These are phyloP conservation scores for Lablab purpureus DNA, from an alignment of 306 rosid genomes.

Conservation along the genomic window DNA sequence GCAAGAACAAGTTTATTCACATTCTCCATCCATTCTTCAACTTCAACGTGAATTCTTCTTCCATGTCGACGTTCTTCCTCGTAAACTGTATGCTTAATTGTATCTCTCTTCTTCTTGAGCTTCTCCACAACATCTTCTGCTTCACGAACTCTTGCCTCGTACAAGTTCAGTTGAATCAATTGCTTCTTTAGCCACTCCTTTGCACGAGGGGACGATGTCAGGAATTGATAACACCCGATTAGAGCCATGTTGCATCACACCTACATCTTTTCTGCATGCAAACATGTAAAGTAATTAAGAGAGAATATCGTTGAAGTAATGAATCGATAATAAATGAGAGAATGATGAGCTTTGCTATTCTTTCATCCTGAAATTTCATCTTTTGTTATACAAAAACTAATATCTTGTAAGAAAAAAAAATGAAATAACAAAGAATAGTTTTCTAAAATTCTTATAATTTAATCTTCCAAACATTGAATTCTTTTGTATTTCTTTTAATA, in stretches of 20 bases:
- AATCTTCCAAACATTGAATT: too few relatives aligned
- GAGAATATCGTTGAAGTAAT: not conserved
- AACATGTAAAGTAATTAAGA: not conserved
- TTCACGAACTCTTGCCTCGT: not conserved
- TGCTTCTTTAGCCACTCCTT: not conserved
- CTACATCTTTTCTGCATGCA: not conserved
- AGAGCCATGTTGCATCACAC: constrained; percentile 7
- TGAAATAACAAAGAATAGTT: too few relatives aligned
- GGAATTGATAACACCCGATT: not conserved
- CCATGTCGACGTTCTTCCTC: constrained; percentile 18
- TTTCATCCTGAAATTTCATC: too few relatives aligned
- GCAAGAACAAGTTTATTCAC: not conserved
- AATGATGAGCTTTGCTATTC: too few relatives aligned
- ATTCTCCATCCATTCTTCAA: not conserved
- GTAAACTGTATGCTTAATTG: not conserved
- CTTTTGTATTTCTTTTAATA: too few relatives aligned
- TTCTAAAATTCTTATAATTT: too few relatives aligned
- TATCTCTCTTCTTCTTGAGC: not conserved
- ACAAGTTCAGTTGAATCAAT: not conserved
- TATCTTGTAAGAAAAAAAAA: too few relatives aligned
- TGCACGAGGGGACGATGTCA: not conserved
- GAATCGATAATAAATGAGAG: not conserved
- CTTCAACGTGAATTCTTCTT: not conserved
- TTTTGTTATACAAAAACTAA: too few relatives aligned
- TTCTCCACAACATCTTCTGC: not conserved